A percentile compares a stretch with the other conserved stretches of the same genome.
These are phyloP conservation scores for Lichtheimia corymbifera DNA, from an alignment of 371 early-diverging fungal species.

Conservation along the genomic window DNA sequence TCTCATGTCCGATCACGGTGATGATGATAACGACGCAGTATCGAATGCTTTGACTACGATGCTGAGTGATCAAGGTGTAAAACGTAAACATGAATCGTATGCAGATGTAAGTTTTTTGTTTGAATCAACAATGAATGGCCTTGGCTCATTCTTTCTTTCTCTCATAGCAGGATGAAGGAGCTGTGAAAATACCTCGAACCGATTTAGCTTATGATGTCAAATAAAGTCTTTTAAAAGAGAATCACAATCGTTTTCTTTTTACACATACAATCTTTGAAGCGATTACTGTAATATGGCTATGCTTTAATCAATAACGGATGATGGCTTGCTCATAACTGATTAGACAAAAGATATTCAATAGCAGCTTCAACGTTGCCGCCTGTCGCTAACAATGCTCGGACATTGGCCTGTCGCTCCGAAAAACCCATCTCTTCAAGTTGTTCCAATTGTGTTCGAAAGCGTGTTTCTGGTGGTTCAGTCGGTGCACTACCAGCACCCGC, in stretches of 20 bases:
- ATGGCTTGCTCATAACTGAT: constrained; percentile 1
- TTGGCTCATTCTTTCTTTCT: too few species aligned
- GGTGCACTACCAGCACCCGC: background rate
- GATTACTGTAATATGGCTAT: too few species aligned
- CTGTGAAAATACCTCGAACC: background rate
- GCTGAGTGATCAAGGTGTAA: background rate
- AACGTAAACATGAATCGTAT: background rate
- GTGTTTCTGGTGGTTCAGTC: constrained; percentile 58
- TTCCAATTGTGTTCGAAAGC: constrained; percentile 70
- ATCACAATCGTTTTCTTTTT: too few species aligned
- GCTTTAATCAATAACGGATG: too few species aligned
- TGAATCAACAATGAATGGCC: too few species aligned
- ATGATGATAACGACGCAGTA: background rate
- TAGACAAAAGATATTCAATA: constrained; percentile 57
- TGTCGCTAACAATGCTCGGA: constrained; percentile 72
- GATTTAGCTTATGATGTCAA: constrained; percentile 1
- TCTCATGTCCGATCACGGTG: background rate
- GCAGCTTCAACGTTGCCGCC: constrained; percentile 78
- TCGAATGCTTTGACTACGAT: background rate
- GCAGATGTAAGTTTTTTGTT: too few species aligned
- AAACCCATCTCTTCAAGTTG: constrained; percentile 88
- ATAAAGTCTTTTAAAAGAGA: background rate
- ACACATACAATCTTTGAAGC: too few species aligned
- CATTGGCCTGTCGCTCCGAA: constrained; percentile 68
- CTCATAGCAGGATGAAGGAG: background rate